phyloP scores from a whole-genome alignment of 768 basidiomycete genomes.

The Pulveroboletus frians region DNA sequence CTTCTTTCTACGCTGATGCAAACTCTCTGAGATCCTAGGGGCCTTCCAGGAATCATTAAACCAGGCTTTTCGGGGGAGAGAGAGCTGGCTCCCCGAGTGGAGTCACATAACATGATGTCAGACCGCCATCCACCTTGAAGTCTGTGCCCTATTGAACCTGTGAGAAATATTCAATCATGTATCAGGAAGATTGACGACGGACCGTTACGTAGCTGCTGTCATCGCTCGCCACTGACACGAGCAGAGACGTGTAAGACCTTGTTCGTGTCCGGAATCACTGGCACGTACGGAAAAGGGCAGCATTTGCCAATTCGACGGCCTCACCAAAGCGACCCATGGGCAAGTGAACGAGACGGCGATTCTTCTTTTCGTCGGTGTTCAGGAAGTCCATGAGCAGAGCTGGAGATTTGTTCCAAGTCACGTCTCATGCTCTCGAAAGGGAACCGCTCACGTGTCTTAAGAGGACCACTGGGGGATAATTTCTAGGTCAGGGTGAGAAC shows the following conservation, averaged over 20 bases:
- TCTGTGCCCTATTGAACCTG: conserved; percentile 62
- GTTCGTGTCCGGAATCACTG: conserved; percentile 1
- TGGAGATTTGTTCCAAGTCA: conserved; percentile 26
- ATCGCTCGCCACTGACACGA: conserved; percentile 71
- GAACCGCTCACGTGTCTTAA: conserved; percentile 82
- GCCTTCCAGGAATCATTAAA: conserved; percentile 18
- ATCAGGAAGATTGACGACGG: conserved; percentile 23
- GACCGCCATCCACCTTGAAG: conserved; percentile 94
- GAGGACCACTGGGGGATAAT: conserved; percentile 62
- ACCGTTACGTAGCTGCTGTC: conserved; percentile 97
- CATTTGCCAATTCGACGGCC: conserved; percentile 91
- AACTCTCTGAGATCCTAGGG: neutral
- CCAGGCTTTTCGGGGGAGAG: conserved; percentile 65
- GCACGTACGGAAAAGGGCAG: conserved; percentile 86
- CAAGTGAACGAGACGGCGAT: conserved; percentile 83
- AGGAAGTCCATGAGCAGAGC: conserved; percentile 98
- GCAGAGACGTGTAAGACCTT: conserved; percentile 3
- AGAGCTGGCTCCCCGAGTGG: conserved; percentile 72
- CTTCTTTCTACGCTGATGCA: neutral
- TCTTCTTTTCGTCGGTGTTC: conserved; percentile 90
- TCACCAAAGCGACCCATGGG: conserved; percentile 98
- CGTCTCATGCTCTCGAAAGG: neutral
- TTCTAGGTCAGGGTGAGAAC: conserved; percentile 3
- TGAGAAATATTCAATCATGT: conserved; percentile 2
- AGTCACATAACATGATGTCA: conserved; percentile 90